Percentiles rank a stretch among this genome's conserved stretches.
Evolutionary conservation across 345 rosid species (phyloP).

Genomic region (Boechera stricta): DNA sequence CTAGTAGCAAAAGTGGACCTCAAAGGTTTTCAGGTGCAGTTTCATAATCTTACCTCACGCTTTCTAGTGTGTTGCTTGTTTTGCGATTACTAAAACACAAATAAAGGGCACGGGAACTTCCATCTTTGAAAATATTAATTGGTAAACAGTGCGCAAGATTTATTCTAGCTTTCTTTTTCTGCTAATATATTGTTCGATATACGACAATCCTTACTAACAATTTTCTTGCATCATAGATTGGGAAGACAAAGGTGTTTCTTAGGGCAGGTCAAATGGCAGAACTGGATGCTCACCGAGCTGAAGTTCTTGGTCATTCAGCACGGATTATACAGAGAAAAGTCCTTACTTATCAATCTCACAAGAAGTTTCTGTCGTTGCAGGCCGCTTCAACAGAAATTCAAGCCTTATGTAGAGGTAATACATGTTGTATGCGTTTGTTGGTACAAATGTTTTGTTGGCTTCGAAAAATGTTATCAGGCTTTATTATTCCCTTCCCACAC

Average conservation of each 20-base stretch:
- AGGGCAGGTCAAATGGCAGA: conserved; percentile 99
- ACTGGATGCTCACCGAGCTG: conserved; percentile 75
- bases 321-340: conserved; percentile 80
- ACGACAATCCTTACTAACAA: neutral
- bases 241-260: conserved; percentile 90
- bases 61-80: conserved; percentile 15
- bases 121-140: neutral
- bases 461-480: conserved; percentile 17
- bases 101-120: conserved; percentile 5
- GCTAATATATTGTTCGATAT: neutral
- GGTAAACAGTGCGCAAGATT: conserved; percentile 5
- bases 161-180: conserved; percentile 16
- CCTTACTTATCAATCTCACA: conserved; percentile 63
- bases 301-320: conserved; percentile 86
- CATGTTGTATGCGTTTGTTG: conserved; percentile 7
- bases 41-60: neutral
- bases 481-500: conserved; percentile 23
- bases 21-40: conserved; percentile 79
- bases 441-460: neutral
- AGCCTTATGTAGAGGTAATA: conserved; percentile 82
- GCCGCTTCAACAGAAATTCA: conserved; percentile 69
- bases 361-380: conserved; percentile 61
- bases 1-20: conserved; percentile 82
- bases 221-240: conserved; percentile 62
- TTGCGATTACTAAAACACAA: conserved; percentile 21